Evolutionary conservation across 306 rosid genomes (phyloP).

Genomic region (Prunus mira): DNA sequence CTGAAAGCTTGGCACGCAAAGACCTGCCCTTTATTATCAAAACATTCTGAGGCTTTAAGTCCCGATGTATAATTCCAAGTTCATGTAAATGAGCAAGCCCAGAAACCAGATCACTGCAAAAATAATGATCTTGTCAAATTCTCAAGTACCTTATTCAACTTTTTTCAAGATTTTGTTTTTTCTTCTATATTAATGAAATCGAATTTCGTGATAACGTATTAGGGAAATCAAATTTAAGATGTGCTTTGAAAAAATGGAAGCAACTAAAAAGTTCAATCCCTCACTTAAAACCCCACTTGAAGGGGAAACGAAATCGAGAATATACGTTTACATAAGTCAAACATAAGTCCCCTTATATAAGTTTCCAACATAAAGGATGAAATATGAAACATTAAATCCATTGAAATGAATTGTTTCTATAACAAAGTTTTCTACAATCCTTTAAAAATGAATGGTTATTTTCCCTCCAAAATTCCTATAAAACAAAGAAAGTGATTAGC

Average conservation of each 20-base stretch:
- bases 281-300: neutral
- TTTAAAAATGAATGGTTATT: neutral
- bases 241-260: neutral
- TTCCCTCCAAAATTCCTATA: neutral
- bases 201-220: neutral
- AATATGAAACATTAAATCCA: neutral
- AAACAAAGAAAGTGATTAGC: neutral
- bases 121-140: neutral
- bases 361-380: neutral
- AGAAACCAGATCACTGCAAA: conserved; percentile 33
- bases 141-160: conserved; percentile 1
- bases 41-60: conserved; percentile 39
- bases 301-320: neutral
- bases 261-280: neutral
- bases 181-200: neutral
- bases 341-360: neutral
- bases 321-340: neutral
- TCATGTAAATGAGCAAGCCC: conserved; percentile 38
- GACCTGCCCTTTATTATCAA: conserved; percentile 26
- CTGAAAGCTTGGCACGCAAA: conserved; percentile 32
- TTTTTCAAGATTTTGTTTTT: neutral
- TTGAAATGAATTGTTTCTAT: neutral
- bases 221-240: neutral
- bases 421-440: neutral
- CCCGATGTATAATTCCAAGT: conserved; percentile 39